phyloP scores from a whole-genome alignment of 1,284 basidiomycete species.

The Dichomitus squalens region DNA sequence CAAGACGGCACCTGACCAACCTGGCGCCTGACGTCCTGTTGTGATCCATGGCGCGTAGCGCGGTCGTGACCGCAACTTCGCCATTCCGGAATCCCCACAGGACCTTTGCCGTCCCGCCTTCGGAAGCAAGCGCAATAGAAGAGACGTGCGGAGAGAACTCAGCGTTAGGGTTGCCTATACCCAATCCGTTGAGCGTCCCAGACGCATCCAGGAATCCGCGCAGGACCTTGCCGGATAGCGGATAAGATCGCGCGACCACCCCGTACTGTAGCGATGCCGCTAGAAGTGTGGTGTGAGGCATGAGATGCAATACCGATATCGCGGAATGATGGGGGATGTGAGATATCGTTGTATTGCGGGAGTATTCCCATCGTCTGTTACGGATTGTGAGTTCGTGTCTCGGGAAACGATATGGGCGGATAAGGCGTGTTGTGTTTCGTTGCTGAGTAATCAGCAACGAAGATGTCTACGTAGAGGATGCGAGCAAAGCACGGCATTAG shows the following conservation, averaged over 20 bases:
- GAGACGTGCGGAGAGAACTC: constrained; percentile 76
- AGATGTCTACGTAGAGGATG: no score
- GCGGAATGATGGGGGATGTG: constrained; percentile 62
- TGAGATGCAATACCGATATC: constrained; percentile 58
- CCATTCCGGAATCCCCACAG: constrained; percentile 80
- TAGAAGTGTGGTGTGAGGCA: constrained; percentile 58
- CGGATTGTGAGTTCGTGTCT: constrained; percentile 4
- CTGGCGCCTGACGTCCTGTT: constrained; percentile 46
- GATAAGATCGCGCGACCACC: constrained; percentile 74
- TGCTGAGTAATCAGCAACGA: no score
- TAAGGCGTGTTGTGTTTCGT: no score
- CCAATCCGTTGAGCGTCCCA: constrained; percentile 57
- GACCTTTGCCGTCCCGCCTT: constrained; percentile 69
- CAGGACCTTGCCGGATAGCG: constrained; percentile 70
- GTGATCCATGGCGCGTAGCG: constrained; percentile 59
- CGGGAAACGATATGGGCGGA: background rate
- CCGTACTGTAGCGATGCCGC: constrained; percentile 72
- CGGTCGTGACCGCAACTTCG: constrained; percentile 64
- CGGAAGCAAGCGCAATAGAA: constrained; percentile 55
- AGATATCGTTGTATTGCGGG: constrained; percentile 59
- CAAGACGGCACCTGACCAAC: constrained; percentile 47
- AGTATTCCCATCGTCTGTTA: constrained; percentile 72
- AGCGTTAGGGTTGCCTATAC: constrained; percentile 76
- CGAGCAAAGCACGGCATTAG: no score
- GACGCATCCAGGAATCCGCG: constrained; percentile 75